These are phyloP conservation scores for Agastache rugosa DNA, from an alignment of 257 asterid species.

Conservation along the genomic window DNA sequence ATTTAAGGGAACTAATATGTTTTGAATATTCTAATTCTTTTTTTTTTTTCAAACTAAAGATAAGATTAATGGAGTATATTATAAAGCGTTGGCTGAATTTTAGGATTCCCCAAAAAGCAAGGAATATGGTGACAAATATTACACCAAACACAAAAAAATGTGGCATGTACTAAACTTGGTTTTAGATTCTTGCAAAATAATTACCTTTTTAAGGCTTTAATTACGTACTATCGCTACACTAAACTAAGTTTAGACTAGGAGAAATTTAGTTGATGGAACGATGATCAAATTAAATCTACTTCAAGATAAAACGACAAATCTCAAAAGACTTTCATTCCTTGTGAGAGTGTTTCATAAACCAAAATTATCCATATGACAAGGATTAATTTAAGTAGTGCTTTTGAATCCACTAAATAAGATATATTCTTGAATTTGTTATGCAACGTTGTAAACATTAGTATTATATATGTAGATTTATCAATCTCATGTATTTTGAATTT, in stretches of 20 bases:
- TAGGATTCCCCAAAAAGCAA: constrained; percentile 11
- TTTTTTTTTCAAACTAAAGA: not conserved
- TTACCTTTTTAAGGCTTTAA: not conserved
- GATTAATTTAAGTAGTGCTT: too few relatives aligned
- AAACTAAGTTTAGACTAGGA: not conserved
- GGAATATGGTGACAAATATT: constrained; percentile 3
- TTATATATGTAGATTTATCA: too few relatives aligned
- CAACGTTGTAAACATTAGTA: too few relatives aligned
- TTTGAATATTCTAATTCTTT: constrained; percentile 12
- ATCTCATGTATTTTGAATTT: too few relatives aligned
- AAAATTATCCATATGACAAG: too few relatives aligned
- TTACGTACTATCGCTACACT: not conserved
- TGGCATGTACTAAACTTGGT: not conserved
- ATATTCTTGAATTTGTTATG: too few relatives aligned
- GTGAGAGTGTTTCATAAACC: too few relatives aligned
- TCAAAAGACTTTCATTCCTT: too few relatives aligned
- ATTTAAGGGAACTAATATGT: not conserved
- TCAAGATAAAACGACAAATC: too few relatives aligned
- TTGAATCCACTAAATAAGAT: too few relatives aligned
- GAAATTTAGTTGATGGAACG: not conserved
- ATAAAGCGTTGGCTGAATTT: not conserved
- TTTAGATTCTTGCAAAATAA: constrained; percentile 18
- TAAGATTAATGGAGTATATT: not conserved
- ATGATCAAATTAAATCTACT: not conserved
- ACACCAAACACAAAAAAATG: not conserved